Conservation (phyloP, 331 rosid genomes). For the Ulmus americana region DNA sequence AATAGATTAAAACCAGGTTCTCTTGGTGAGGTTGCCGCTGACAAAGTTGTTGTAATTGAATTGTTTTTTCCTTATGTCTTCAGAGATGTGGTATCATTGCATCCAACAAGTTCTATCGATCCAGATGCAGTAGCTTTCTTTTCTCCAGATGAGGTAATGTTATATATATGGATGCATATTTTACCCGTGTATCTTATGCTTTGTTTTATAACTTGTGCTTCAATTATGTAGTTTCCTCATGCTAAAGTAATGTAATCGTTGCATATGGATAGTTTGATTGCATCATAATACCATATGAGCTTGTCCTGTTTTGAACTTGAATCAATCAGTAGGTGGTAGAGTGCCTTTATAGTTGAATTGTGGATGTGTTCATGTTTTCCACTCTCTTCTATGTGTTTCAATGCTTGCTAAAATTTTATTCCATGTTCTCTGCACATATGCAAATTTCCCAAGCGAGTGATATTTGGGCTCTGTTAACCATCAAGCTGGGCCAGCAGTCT, state of each 20-base stretch:
- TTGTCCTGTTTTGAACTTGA: not conserved
- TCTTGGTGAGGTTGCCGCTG: conserved; percentile 37
- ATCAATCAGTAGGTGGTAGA: not conserved
- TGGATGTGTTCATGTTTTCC: not conserved
- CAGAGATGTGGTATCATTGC: conserved; percentile 75
- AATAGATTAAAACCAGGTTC: conserved; percentile 51
- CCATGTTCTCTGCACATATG: not conserved
- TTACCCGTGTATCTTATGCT: not conserved
- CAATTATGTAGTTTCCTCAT: not conserved
- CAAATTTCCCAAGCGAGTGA: not conserved
- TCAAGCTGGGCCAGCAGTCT: not conserved
- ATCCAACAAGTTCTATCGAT: conserved; percentile 71
- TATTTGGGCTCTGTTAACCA: not conserved
- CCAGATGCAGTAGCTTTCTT: conserved; percentile 92
- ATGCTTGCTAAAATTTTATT: not conserved
- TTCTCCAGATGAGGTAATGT: conserved; percentile 79
- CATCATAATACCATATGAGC: not conserved
- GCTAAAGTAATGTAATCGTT: conserved; percentile 1
- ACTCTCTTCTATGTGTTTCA: not conserved
- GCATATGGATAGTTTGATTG: conserved; percentile 3
- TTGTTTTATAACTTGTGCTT: not conserved
- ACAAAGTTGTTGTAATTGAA: conserved; percentile 72
- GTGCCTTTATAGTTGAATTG: not conserved
- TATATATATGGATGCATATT: not conserved
- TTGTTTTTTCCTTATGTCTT: conserved; percentile 54